Conservation (phyloP, 768 basidiomycete species). For the Amanita phalloides region DNA sequence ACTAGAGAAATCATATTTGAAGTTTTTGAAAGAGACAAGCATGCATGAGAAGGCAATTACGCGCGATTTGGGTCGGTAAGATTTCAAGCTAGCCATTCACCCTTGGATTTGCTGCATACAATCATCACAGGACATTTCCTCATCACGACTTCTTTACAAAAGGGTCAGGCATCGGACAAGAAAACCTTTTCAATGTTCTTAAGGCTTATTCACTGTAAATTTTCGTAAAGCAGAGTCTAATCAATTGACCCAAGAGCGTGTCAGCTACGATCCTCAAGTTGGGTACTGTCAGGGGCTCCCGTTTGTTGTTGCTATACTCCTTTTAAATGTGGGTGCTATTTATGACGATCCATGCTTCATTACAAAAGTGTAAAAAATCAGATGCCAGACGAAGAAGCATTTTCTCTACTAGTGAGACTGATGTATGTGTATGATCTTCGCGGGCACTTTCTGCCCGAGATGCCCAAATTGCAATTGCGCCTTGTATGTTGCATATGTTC, state of each 20-base stretch:
- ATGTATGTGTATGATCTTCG: constrained; percentile 97
- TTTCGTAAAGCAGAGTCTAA: not conserved
- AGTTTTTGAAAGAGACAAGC: constrained; percentile 73
- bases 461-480: constrained; percentile 93
- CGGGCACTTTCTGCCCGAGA: constrained; percentile 96
- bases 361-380: constrained; percentile 18
- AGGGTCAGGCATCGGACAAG: constrained; percentile 91
- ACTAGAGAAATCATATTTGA: constrained; percentile 75
- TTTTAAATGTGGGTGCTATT: constrained; percentile 64
- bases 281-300: constrained; percentile 98
- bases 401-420: constrained; percentile 85
- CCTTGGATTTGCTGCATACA: constrained; percentile 4
- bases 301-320: constrained; percentile 88
- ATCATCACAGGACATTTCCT: constrained; percentile 70
- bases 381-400: constrained; percentile 99
- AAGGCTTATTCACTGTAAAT: constrained; percentile 92
- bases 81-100: not conserved
- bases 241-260: constrained; percentile 1
- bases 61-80: constrained; percentile 79
- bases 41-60: constrained; percentile 90
- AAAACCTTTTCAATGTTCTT: constrained; percentile 94
- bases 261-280: constrained; percentile 81
- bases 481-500: constrained; percentile 41
- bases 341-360: not conserved
- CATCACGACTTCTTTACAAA: constrained; percentile 95